Conservation (phyloP, 495 filamentous ascomycete genomes). For the Symbiotaphrina buchneri region DNA sequence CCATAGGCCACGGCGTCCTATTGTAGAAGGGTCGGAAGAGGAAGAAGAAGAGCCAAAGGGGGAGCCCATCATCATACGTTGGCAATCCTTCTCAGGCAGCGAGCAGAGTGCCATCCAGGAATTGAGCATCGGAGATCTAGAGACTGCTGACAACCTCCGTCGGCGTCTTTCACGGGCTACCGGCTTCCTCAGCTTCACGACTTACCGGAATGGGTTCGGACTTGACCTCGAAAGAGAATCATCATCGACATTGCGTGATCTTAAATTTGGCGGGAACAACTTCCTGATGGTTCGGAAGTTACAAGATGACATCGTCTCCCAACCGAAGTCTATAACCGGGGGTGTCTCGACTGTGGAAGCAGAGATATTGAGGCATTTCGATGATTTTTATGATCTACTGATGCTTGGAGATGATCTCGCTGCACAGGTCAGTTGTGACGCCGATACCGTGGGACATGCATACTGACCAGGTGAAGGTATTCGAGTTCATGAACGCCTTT, state of each 20-base stretch:
- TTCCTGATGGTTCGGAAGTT: slow-evolving; percentile 31
- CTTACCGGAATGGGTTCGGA: slow-evolving; percentile 20
- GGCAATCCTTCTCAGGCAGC: slow-evolving; percentile 46
- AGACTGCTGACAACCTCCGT: slow-evolving; percentile 42
- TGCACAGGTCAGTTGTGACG: slow-evolving; percentile 29
- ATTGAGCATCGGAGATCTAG: slow-evolving; percentile 40
- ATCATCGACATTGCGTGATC: slow-evolving; percentile 29
- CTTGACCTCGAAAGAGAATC: slow-evolving; percentile 25
- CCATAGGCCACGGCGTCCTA: background rate
- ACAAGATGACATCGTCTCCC: slow-evolving; percentile 15
- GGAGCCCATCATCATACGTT: slow-evolving; percentile 40
- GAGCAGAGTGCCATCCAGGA: slow-evolving; percentile 28
- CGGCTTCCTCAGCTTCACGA: slow-evolving; percentile 4
- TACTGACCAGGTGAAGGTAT: slow-evolving; percentile 26
- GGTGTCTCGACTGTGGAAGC: slow-evolving; percentile 32
- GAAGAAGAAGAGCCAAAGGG: slow-evolving; percentile 21
- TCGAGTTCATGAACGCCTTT: slow-evolving; percentile 49
- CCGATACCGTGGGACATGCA: background rate
- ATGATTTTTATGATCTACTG: slow-evolving; percentile 64
- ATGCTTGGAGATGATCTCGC: slow-evolving; percentile 50
- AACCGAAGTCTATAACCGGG: slow-evolving; percentile 11
- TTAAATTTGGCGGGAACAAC: slow-evolving; percentile 29
- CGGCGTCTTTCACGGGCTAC: slow-evolving; percentile 15
- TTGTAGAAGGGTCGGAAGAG: slow-evolving; percentile 16
- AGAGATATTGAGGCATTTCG: slow-evolving; percentile 67